Base-by-base conservation (phyloP, 2,329 filamentous ascomycete genomes). In the Lachnellula cervina region DNA sequence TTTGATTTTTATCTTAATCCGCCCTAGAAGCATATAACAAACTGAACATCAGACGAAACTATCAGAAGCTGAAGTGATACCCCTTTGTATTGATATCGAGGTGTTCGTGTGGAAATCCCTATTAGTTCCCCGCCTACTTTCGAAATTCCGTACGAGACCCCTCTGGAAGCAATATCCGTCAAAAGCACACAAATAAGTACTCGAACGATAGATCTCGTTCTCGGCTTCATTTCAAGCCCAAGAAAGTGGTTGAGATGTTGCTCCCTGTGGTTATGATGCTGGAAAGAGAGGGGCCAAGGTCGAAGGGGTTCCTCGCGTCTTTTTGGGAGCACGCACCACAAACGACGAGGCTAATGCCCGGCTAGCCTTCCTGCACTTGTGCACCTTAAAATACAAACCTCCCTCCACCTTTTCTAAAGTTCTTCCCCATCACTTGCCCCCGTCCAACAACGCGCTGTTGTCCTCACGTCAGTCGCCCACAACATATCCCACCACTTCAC, bases 201-300 rank as follows among this genome's bases (percentile, higher is more conserved):
- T 73, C 67, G 51, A 63, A 68, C 45, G 73, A 75, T 71, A 73
- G 75, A 71, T 60, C 72, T 59, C 55, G 44, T 50, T 54, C 49
- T 43, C 71, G 70, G 74, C 83, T 83, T 73, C 74, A 76, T 66
- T 85, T 84, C 66, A 79, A 89, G 84, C 81, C 81, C 78, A 84
- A 83, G 77, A 80, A 88, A 72, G 76, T 73, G 68, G 72, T 71
- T 69, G 64, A 73, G 74, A 70, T 64, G 63, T 59, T 57, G 57
- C 64, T 50, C 51, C 47, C 59, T 54, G 42, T 60, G 38, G 25
- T 48, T 47, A 70, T 65, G 67, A 62, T 61, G 65, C 61, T 54
- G 61, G 68, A 63, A 62, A 63, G 64, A 62, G 61, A 58, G 67
- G 63, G 65, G 38, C 16, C 38, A 42, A 42, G 17, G 14, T 7